These are phyloP conservation scores for Citeromyces hawaiiensis DNA, from an alignment of 1,139 yeast species.

Conservation along the genomic window DNA sequence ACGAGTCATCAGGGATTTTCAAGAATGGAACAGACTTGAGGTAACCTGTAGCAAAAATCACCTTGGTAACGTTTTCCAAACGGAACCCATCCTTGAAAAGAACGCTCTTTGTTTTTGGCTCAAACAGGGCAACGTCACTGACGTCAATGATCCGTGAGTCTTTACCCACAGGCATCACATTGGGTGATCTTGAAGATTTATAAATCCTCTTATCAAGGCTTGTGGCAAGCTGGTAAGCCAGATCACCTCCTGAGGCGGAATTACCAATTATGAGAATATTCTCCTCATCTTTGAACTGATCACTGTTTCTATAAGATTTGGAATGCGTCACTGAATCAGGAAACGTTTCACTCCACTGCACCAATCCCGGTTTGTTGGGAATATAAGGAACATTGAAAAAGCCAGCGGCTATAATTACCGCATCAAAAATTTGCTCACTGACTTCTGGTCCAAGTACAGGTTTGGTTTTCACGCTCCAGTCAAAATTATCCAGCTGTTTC, in stretches of 20 bases:
- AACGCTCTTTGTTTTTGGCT: conserved; percentile 16
- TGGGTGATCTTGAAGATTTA: conserved; percentile 7
- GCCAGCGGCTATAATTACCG: conserved; percentile 35
- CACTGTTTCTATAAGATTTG: conserved; percentile 29
- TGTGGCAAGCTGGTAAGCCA: conserved; percentile 13
- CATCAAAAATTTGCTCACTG: conserved; percentile 25
- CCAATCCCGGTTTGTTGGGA: conserved; percentile 27
- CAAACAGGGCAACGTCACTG: conserved; percentile 23
- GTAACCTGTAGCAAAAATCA: conserved; percentile 32
- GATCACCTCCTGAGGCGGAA: conserved; percentile 30
- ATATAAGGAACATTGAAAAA: conserved; percentile 31
- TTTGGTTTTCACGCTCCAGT: conserved; percentile 8
- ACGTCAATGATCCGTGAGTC: conserved; percentile 28
- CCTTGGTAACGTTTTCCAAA: conserved; percentile 4
- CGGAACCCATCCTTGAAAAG: conserved; percentile 4
- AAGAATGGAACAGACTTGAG: conserved; percentile 29
- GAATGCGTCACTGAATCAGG: conserved; percentile 45
- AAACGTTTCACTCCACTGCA: conserved; percentile 20
- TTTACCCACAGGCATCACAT: conserved; percentile 26
- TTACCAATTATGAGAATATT: conserved; percentile 27
- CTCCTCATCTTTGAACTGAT: conserved; percentile 16
- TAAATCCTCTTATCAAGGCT: conserved; percentile 12
- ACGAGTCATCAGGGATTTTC: conserved; percentile 14
- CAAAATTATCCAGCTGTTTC: conserved; percentile 7
- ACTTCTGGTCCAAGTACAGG: conserved; percentile 20